A percentile compares a stretch with the other conserved stretches of the same genome.
Evolutionary conservation across 83 land plant genomes (phyloP).

Genomic region (Picea engelmannii): DNA sequence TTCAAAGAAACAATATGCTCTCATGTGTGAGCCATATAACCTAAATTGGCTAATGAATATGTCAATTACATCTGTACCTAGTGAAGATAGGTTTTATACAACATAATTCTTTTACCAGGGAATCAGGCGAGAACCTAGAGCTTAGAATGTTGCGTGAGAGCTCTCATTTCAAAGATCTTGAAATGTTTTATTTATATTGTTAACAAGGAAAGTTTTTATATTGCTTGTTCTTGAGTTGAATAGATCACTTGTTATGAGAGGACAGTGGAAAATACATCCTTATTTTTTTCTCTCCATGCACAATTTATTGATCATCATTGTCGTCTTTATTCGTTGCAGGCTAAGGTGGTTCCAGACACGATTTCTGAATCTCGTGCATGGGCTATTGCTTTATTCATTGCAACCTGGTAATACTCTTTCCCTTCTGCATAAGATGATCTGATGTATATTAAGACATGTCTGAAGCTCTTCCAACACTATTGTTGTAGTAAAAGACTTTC

Average conservation of each 20-base stretch:
- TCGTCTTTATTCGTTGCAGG: constrained; percentile 14
- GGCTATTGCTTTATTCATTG: constrained; percentile 72
- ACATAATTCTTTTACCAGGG: no score
- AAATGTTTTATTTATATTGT: neutral
- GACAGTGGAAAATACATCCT: neutral
- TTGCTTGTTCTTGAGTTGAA: neutral
- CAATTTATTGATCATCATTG: neutral
- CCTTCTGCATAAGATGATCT: neutral
- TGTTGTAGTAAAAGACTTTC: no score
- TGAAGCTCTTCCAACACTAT: neutral
- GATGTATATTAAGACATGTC: neutral
- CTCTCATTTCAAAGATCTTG: neutral
- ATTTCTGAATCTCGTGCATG: constrained; percentile 48
- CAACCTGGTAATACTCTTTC: constrained; percentile 9
- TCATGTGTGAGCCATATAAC: no score
- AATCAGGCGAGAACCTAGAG: no score
- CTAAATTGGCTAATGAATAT: no score
- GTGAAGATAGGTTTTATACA: no score
- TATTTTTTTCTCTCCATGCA: neutral
- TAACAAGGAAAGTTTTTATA: neutral
- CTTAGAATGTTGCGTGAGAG: no score
- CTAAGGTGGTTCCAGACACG: constrained; percentile 17
- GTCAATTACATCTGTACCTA: no score
- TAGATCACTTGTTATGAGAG: neutral
- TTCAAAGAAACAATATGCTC: no score